Base-by-base conservation (phyloP, 257 asterid species). In the Fraxinus anomala region DNA sequence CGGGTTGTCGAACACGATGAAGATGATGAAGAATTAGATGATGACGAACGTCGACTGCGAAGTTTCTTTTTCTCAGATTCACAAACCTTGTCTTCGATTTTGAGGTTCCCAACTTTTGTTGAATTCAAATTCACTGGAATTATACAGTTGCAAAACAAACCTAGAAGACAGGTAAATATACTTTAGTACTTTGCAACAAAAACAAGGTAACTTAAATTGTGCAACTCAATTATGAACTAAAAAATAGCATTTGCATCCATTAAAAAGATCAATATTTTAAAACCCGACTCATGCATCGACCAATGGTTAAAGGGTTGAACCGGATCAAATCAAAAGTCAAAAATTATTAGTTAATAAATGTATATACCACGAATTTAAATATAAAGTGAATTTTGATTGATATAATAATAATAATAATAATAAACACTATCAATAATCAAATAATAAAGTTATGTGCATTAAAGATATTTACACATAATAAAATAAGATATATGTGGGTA, bases 71-170 rank as follows among this genome's bases (percentile, higher is more conserved):
- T 86, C 83, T 89, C 93, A 69, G 44, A 88, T 70, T 86, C 89
- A 61, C 95, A 83, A 31, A 21, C 82, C 83, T 88, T 89, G 73
- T 88, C 91, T 76, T 91, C 94, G 5, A 84, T 85, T 59, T 83
- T 84, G 81, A 86, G 92, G 70, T 88, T 89, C 44, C 92, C 82
- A 31, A 91, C 91, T 81, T 87, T 89, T 2, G 88, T 89, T 3
- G 92, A 78, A 81, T 88, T 91, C 80, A 91, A 81, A 87, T 77
- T 91, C 77, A 73, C 89, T 0, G 97, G 97, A 73, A 93, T 86
- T 8, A 93, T 89, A 80, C 98, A 93, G 72, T 89, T 85, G 86
- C 98, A 94, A 31, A 92, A 73, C 36, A 83, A 78, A 77, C 97
- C 97, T 94, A 73, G n/a, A 74, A 28, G 28, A 61, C 26, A 68